Percentiles rank a stretch among this genome's conserved stretches.
phyloP scores from a whole-genome alignment of 768 basidiomycete genomes.

The Cytidiella melzeri region DNA sequence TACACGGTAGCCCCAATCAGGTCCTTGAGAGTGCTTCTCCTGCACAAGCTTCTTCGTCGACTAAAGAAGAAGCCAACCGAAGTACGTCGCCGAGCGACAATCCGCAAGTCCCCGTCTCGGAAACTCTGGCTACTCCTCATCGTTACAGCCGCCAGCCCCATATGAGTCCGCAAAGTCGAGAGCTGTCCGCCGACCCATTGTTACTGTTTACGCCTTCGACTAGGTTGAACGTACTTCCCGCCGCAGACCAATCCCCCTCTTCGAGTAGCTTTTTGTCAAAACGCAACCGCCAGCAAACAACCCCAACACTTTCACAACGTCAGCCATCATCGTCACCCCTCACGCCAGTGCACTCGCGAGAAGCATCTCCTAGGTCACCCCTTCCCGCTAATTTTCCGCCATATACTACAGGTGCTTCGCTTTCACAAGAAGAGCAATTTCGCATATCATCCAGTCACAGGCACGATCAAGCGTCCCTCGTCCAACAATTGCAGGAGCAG shows the following conservation, averaged over 20 bases:
- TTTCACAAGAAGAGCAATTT: neutral
- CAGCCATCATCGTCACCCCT: neutral
- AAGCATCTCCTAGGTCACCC: no score
- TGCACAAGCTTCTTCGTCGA: neutral
- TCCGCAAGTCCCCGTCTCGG: neutral
- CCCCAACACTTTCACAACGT: no score
- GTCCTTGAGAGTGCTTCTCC: neutral
- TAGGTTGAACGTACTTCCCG: neutral
- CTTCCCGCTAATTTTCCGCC: no score
- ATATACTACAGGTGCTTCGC: neutral
- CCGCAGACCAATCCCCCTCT: neutral
- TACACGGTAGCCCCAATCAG: neutral
- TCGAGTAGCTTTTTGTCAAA: no score
- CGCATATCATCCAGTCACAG: neutral
- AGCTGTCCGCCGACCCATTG: conserved; percentile 1
- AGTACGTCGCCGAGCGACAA: neutral
- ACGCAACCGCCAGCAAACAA: no score
- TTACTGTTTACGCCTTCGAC: neutral
- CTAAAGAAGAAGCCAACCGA: neutral
- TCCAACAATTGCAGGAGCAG: neutral
- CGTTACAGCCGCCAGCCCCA: neutral
- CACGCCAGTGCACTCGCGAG: no score
- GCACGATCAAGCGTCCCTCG: neutral
- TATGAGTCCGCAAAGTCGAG: neutral
- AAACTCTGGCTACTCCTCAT: neutral